These are phyloP conservation scores for Trichoderma gamsii DNA, from an alignment of 495 filamentous ascomycete genomes.

Conservation along the genomic window DNA sequence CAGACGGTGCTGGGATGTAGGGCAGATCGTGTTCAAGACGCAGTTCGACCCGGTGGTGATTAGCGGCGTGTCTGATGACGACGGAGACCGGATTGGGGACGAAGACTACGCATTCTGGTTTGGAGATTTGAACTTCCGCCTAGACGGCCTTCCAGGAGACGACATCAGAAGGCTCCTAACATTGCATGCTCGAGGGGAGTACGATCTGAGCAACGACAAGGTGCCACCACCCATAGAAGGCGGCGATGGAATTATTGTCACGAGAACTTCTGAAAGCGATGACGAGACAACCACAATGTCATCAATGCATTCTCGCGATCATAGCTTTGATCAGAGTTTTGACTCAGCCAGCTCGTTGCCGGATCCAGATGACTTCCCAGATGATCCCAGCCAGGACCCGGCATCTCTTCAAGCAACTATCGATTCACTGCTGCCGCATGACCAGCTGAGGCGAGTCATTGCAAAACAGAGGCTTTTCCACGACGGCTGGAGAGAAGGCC, in stretches of 20 bases:
- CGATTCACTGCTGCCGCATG: conserved; percentile 77
- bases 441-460: conserved; percentile 76
- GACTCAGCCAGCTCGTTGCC: conserved; percentile 36
- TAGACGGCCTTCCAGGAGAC: conserved; percentile 81
- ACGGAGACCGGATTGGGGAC: conserved; percentile 68
- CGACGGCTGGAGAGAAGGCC: conserved; percentile 86
- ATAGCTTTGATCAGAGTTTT: conserved; percentile 28
- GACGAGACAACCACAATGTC: conserved; percentile 30
- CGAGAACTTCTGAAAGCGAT: conserved; percentile 28
- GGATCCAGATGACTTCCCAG: conserved; percentile 50
- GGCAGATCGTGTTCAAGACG: conserved; percentile 66
- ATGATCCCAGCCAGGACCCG: conserved; percentile 46
- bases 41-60: conserved; percentile 66
- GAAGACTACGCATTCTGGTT: conserved; percentile 96
- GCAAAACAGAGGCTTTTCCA: conserved; percentile 70
- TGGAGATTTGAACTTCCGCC: conserved; percentile 91
- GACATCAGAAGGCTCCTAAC: conserved; percentile 83
- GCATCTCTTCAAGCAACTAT: conserved; percentile 74
- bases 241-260: conserved; percentile 35
- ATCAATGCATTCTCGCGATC: conserved; percentile 17
- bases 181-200: conserved; percentile 74
- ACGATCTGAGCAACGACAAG: conserved; percentile 44
- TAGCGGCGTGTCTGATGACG: conserved; percentile 47
- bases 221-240: conserved; percentile 34
- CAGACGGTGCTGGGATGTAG: conserved; percentile 81